Evolutionary conservation across 306 rosid genomes (phyloP).

Genomic region (Vigna trinervia): DNA sequence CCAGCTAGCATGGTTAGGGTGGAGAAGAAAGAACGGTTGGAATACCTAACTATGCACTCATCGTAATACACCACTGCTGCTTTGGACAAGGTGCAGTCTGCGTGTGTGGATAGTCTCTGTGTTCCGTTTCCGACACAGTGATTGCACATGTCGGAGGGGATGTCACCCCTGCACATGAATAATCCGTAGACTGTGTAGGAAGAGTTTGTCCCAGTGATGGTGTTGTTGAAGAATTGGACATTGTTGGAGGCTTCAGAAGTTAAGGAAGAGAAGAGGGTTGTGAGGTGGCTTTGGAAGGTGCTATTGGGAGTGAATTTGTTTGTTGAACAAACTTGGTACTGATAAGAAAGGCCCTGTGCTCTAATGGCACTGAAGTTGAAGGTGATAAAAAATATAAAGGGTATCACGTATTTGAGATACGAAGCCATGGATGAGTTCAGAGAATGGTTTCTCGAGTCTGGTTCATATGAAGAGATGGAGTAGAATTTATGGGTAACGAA

Average conservation of each 20-base stretch:
- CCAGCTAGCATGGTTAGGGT: not conserved
- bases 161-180: slow-evolving; percentile 8
- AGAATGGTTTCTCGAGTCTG: not conserved
- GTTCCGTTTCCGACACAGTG: slow-evolving; percentile 1
- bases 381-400: not conserved
- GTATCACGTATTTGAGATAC: not conserved
- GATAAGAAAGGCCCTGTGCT: not conserved
- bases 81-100: not conserved
- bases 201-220: not conserved
- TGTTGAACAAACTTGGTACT: not conserved
- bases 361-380: not conserved
- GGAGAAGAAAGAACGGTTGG: not conserved
- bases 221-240: not conserved
- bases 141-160: not conserved
- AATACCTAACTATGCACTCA: slow-evolving; percentile 3
- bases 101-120: not conserved
- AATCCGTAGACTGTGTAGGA: slow-evolving; percentile 8
- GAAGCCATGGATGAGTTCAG: not conserved
- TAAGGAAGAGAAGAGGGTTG: not conserved
- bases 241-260: not conserved
- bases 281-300: not conserved
- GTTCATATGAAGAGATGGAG: not conserved
- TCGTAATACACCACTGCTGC: not conserved
- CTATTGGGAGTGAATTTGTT: not conserved
- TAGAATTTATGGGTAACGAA: no score